Percentiles rank a stretch among this genome's conserved stretches.
Conservation (phyloP, 2,329 filamentous ascomycete species). For the Fusarium xylarioides region DNA sequence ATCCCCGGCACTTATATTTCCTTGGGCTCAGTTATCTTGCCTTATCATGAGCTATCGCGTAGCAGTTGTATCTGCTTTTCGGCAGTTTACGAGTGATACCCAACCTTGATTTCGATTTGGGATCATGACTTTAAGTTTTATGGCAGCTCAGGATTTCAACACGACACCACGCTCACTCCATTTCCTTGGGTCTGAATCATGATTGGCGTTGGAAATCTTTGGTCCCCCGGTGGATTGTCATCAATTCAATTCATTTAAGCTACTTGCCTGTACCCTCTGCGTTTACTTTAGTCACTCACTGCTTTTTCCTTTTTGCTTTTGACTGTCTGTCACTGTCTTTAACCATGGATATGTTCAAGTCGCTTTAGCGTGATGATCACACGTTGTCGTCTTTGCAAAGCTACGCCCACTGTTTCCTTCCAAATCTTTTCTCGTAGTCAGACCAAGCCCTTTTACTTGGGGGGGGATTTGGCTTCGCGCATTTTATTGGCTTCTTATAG, state of each 20-base stretch:
- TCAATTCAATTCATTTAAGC: constrained; percentile 50
- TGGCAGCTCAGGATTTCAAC: constrained; percentile 45
- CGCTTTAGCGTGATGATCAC: constrained; percentile 35
- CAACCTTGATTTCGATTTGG: constrained; percentile 37
- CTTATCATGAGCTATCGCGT: constrained; percentile 33
- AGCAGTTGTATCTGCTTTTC: constrained; percentile 37
- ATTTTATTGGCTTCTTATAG: constrained; percentile 2
- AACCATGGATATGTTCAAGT: constrained; percentile 17
- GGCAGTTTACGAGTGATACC: constrained; percentile 40
- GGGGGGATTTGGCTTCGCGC: constrained; percentile 5
- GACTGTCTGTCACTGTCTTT: constrained; percentile 34
- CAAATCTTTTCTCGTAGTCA: constrained; percentile 33
- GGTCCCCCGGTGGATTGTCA: constrained; percentile 49
- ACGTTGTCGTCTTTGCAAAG: constrained; percentile 20
- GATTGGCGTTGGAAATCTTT: constrained; percentile 55
- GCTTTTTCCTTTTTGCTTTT: constrained; percentile 38
- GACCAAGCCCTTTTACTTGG: background rate
- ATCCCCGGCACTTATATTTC: constrained; percentile 38
- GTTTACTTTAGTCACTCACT: constrained; percentile 41
- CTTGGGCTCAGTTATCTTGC: constrained; percentile 43
- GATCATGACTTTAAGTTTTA: constrained; percentile 44
- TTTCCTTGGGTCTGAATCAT: constrained; percentile 52
- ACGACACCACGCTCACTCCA: constrained; percentile 45
- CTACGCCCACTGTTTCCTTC: constrained; percentile 11
- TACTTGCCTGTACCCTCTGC: constrained; percentile 40